phyloP scores from a whole-genome alignment of 345 rosid genomes.

The Gossypium thurberi region DNA sequence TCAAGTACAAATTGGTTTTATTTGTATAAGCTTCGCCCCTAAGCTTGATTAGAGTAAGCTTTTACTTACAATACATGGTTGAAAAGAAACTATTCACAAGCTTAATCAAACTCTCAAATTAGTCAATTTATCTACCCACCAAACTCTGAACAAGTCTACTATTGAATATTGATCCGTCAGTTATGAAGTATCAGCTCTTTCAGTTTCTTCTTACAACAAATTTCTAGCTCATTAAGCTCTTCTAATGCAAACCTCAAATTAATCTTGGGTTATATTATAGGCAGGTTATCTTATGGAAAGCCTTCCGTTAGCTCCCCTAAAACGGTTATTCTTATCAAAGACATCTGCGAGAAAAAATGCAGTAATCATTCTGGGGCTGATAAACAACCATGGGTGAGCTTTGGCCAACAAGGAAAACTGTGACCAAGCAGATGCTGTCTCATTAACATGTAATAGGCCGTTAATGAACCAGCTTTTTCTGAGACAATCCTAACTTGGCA shows the following conservation, averaged over 20 bases:
- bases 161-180: background rate
- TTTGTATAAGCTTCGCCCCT: conserved; percentile 2
- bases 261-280: background rate
- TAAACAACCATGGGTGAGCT: background rate
- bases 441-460: background rate
- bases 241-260: conserved; percentile 1
- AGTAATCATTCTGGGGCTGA: background rate
- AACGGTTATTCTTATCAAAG: background rate
- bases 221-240: background rate
- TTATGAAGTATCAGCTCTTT: background rate
- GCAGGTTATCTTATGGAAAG: background rate
- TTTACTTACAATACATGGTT: background rate
- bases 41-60: background rate
- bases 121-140: conserved; percentile 1
- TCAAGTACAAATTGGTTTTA: conserved; percentile 9
- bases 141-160: background rate
- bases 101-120: background rate
- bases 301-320: background rate
- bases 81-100: background rate
- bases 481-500: background rate
- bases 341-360: background rate
- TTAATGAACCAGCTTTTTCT: background rate
- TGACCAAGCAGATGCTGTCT: background rate
- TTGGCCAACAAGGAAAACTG: too few species aligned
- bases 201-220: background rate